Evolutionary conservation across 805 yeast species (phyloP).

Genomic region (Huiozyma naganishii): DNA sequence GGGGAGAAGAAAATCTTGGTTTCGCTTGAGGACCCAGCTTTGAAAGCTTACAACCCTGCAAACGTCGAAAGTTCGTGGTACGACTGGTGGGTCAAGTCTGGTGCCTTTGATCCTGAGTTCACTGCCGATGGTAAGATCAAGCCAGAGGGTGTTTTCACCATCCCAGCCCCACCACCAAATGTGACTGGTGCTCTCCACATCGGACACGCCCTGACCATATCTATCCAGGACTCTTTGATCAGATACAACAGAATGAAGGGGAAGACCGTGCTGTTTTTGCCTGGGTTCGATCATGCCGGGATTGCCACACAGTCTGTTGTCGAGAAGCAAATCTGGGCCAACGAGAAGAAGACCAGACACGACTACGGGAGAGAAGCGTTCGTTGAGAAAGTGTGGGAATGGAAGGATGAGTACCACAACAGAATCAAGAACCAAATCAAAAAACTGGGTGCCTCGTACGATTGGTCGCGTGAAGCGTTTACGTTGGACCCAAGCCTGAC

Average conservation of each 20-base stretch:
- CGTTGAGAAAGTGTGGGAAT: conserved; percentile 85
- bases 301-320: conserved; percentile 97
- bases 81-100: conserved; percentile 89
- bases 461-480: conserved; percentile 91
- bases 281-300: conserved; percentile 99
- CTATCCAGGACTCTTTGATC: conserved; percentile 88
- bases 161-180: conserved; percentile 99
- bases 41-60: conserved; percentile 87
- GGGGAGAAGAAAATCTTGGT: conserved; percentile 88
- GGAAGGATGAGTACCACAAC: conserved; percentile 90
- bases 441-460: conserved; percentile 91
- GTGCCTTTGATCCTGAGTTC: conserved; percentile 80
- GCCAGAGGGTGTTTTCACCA: conserved; percentile 76
- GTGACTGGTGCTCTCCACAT: conserved; percentile 98
- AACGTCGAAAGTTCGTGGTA: conserved; percentile 97
- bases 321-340: conserved; percentile 88
- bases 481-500: conserved; percentile 73
- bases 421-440: conserved; percentile 78
- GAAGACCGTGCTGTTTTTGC: conserved; percentile 81
- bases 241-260: conserved; percentile 97
- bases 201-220: conserved; percentile 93
- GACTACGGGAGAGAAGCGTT: conserved; percentile 91
- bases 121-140: conserved; percentile 60
- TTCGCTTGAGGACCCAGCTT: conserved; percentile 83
- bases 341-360: conserved; percentile 81